phyloP scores from a whole-genome alignment of 1,284 basidiomycete genomes.

The Leccinum fallax region DNA sequence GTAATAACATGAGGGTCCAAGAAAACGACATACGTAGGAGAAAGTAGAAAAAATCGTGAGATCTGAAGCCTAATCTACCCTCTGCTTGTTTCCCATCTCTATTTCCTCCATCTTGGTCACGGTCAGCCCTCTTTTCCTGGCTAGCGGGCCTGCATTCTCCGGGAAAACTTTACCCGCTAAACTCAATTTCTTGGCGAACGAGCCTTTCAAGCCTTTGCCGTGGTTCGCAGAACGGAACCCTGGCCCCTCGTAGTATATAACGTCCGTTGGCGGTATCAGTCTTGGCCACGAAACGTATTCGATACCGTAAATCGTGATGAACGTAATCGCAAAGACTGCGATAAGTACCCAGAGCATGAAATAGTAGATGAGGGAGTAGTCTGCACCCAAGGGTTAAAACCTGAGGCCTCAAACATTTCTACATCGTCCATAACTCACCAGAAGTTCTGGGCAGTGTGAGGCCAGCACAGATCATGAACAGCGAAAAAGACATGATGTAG shows the following conservation, averaged over 20 bases:
- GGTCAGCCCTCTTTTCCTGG: conserved; percentile 41
- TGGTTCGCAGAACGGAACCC: conserved; percentile 79
- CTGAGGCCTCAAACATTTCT: conserved; percentile 10
- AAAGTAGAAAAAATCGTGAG: not conserved
- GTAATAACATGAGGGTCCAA: conserved; percentile 5
- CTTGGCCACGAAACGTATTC: conserved; percentile 96
- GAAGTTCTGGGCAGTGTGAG: conserved; percentile 82
- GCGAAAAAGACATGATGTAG: conserved; percentile 76
- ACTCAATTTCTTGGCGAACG: conserved; percentile 38
- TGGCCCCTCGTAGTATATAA: conserved; percentile 86
- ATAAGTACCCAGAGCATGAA: conserved; percentile 78
- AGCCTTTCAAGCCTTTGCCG: conserved; percentile 70
- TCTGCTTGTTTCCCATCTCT: conserved; percentile 66
- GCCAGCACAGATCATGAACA: conserved; percentile 87
- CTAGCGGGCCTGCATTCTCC: conserved; percentile 38
- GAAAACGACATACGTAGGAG: not conserved
- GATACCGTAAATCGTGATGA: conserved; percentile 80
- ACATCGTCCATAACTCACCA: conserved; percentile 51
- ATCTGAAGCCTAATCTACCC: conserved; percentile 55
- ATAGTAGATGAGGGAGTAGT: conserved; percentile 81
- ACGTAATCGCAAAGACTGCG: conserved; percentile 59
- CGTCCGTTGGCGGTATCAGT: conserved; percentile 81
- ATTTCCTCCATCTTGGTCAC: conserved; percentile 53
- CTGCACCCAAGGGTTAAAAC: conserved; percentile 38
- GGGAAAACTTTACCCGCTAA: conserved; percentile 34